These are phyloP conservation scores for Perilla frutescens DNA, from an alignment of 257 asterid genomes.

Conservation along the genomic window DNA sequence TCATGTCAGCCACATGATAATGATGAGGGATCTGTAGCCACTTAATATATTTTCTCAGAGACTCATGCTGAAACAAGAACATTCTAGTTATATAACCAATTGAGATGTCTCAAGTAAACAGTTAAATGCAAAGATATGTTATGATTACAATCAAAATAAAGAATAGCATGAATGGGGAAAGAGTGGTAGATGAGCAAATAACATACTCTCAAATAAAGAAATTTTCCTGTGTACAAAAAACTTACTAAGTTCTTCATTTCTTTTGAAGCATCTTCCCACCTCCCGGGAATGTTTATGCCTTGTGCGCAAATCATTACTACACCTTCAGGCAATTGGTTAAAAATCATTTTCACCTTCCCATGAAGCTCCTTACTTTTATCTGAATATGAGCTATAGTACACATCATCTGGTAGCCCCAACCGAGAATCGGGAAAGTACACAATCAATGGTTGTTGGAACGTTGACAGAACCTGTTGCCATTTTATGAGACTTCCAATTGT, in stretches of 20 bases:
- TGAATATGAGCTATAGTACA: too few relatives aligned
- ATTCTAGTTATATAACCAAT: not conserved
- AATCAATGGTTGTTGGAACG: constrained; percentile 64
- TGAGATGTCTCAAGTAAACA: not conserved
- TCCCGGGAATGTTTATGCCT: constrained; percentile 30
- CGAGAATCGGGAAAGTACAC: constrained; percentile 76
- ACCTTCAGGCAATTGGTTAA: constrained; percentile 63
- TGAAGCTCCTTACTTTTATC: constrained; percentile 55
- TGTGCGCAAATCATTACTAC: constrained; percentile 70
- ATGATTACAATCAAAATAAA: too few relatives aligned
- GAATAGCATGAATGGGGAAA: not conserved
- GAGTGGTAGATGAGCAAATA: too few relatives aligned
- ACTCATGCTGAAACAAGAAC: constrained; percentile 57
- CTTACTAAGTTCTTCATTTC: constrained; percentile 81
- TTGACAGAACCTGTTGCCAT: constrained; percentile 39
- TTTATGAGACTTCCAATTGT: not conserved
- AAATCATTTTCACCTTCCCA: constrained; percentile 59
- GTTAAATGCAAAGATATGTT: not conserved
- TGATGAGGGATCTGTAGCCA: constrained; percentile 44
- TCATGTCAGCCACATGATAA: constrained; percentile 44
- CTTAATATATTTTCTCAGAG: constrained; percentile 57
- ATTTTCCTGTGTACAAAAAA: not conserved
- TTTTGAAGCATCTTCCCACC: constrained; percentile 57
- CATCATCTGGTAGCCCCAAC: constrained; percentile 46
- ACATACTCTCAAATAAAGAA: too few relatives aligned